Conservation (phyloP, 495 filamentous ascomycete species). For the Ramalina peruviana region DNA sequence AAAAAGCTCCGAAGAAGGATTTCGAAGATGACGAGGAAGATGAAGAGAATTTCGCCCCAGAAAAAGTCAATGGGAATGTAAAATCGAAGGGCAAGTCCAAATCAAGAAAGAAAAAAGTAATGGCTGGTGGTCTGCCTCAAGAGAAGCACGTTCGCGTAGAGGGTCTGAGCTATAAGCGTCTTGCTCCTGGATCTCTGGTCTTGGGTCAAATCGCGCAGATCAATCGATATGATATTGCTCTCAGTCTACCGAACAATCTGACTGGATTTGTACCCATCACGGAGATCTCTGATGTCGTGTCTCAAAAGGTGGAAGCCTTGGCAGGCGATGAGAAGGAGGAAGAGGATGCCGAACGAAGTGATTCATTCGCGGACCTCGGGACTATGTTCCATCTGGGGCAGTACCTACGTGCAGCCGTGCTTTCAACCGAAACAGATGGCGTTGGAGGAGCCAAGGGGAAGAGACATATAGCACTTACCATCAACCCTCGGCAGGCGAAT, state of each 20-base stretch:
- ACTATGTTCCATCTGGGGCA: slow-evolving; percentile 70
- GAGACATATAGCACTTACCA: slow-evolving; percentile 69
- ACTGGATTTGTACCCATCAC: slow-evolving; percentile 82
- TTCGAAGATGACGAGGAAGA: slow-evolving; percentile 29
- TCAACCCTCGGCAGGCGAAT: slow-evolving; percentile 66
- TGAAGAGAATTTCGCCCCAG: slow-evolving; percentile 33
- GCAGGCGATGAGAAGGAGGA: slow-evolving; percentile 43
- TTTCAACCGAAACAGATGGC: slow-evolving; percentile 43
- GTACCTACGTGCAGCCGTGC: slow-evolving; percentile 75
- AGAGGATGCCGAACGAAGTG: slow-evolving; percentile 33
- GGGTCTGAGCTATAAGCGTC: slow-evolving; percentile 77
- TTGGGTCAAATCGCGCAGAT: slow-evolving; percentile 78
- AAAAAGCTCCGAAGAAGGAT: slow-evolving; percentile 27
- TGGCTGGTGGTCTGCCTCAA: slow-evolving; percentile 25
- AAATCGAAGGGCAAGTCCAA: slow-evolving; percentile 38
- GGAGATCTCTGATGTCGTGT: slow-evolving; percentile 64
- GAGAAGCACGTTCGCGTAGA: slow-evolving; percentile 61
- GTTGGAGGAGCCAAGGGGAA: slow-evolving; percentile 47
- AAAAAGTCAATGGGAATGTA: slow-evolving; percentile 27
- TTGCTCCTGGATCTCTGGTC: slow-evolving; percentile 71
- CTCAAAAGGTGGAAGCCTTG: slow-evolving; percentile 50
- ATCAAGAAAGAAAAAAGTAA: slow-evolving; percentile 33
- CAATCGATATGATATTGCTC: slow-evolving; percentile 56
- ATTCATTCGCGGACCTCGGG: slow-evolving; percentile 52
- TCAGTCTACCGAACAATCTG: slow-evolving; percentile 85